Conservation (phyloP, 1,284 basidiomycete genomes). For the Cystobasidium slooffiae region DNA sequence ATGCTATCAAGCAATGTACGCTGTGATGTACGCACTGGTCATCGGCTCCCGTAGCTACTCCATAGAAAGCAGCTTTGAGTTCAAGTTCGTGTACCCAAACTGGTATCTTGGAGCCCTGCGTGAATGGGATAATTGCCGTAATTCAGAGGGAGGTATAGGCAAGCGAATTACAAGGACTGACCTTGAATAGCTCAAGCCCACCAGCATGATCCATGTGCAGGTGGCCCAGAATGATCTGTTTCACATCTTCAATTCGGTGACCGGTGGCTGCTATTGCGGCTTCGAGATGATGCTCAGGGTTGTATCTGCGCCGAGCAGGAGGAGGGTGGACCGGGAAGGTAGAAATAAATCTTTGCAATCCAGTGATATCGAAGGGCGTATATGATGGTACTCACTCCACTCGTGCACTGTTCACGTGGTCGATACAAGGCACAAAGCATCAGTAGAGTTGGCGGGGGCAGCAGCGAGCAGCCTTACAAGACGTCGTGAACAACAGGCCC, state of each 20-base stretch:
- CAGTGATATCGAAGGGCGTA: background rate
- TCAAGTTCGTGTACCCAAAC: conserved; percentile 55
- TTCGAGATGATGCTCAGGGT: conserved; percentile 53
- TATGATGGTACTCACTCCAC: conserved; percentile 12
- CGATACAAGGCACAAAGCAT: too few species aligned
- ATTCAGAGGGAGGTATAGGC: background rate
- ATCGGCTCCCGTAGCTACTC: conserved; percentile 48
- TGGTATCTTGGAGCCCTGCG: conserved; percentile 48
- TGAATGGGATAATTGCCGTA: background rate
- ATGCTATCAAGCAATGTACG: background rate
- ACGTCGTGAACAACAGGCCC: conserved; percentile 31
- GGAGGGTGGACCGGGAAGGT: background rate
- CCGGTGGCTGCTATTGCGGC: conserved; percentile 53
- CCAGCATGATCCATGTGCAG: conserved; percentile 53
- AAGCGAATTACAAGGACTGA: conserved; percentile 15
- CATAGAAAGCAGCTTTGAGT: conserved; percentile 53
- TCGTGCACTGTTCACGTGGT: background rate
- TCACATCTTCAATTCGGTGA: conserved; percentile 49
- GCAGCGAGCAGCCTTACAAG: conserved; percentile 7
- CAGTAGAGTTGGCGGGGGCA: too few species aligned
- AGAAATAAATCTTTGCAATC: background rate
- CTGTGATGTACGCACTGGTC: conserved; percentile 1
- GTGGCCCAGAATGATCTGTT: conserved; percentile 41
- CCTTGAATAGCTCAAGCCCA: conserved; percentile 50
- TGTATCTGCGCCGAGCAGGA: conserved; percentile 40